A percentile compares a stretch with the other conserved stretches of the same genome.
phyloP scores from a whole-genome alignment of 2,329 filamentous ascomycete species.

The Didymella keratinophila region DNA sequence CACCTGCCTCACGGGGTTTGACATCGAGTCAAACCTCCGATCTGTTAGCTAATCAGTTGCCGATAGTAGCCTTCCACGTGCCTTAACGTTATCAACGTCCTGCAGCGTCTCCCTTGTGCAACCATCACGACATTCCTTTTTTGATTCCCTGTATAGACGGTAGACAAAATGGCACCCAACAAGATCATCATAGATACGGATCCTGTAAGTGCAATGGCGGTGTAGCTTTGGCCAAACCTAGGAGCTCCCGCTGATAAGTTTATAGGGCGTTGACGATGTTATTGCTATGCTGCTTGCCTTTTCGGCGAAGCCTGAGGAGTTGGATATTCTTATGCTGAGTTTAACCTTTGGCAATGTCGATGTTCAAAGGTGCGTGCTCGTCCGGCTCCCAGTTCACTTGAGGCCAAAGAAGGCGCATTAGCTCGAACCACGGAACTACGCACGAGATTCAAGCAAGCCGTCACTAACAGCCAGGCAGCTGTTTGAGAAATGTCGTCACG shows the following conservation, averaged over 20 bases:
- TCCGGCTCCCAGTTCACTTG: background rate
- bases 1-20: slow-evolving; percentile 30
- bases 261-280: slow-evolving; percentile 87
- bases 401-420: background rate
- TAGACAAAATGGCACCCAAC: slow-evolving; percentile 52
- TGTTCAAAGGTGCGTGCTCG: slow-evolving; percentile 67
- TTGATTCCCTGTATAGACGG: background rate
- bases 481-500: slow-evolving; percentile 85
- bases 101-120: slow-evolving; percentile 15
- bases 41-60: slow-evolving; percentile 36
- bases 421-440: background rate
- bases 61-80: slow-evolving; percentile 18
- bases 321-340: slow-evolving; percentile 85
- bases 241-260: background rate
- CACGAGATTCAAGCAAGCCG: background rate
- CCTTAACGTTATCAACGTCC: slow-evolving; percentile 5
- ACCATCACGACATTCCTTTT: slow-evolving; percentile 12
- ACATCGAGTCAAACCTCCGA: slow-evolving; percentile 21
- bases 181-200: slow-evolving; percentile 96
- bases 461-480: slow-evolving; percentile 60
- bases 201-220: slow-evolving; percentile 65
- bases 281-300: slow-evolving; percentile 88
- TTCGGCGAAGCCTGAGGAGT: slow-evolving; percentile 79
- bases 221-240: slow-evolving; percentile 7
- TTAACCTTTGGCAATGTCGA: slow-evolving; percentile 95